Percentiles rank a stretch among this genome's conserved stretches.
Conservation (phyloP, 108 stramenopile species). For the Cyclotella kingstonii region DNA sequence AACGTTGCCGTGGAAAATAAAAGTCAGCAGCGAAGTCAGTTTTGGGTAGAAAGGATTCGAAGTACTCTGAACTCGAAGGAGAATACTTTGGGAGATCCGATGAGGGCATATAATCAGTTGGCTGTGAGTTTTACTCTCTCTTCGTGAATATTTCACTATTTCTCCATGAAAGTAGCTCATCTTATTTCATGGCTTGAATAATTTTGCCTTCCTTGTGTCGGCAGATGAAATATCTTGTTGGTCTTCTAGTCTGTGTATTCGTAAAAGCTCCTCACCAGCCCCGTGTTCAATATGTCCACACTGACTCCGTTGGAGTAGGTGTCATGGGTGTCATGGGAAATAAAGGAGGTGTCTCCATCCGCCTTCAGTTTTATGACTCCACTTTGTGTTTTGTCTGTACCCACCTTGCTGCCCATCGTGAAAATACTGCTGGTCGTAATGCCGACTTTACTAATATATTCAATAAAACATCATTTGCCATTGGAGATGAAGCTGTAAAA, state of each 20-base stretch:
- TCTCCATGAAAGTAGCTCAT: neutral
- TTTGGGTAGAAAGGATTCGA: slow-evolving; percentile 85
- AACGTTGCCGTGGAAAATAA: slow-evolving; percentile 97
- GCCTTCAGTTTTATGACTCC: slow-evolving; percentile 89
- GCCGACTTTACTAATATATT: slow-evolving; percentile 90
- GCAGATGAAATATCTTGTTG: slow-evolving; percentile 81
- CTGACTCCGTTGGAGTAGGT: slow-evolving; percentile 89
- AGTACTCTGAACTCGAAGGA: slow-evolving; percentile 68
- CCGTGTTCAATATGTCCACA: slow-evolving; percentile 64
- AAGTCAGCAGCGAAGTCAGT: slow-evolving; percentile 78
- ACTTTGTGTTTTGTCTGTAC: slow-evolving; percentile 92
- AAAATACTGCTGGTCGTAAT: slow-evolving; percentile 94
- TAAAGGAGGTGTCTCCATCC: slow-evolving; percentile 94
- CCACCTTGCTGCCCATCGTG: slow-evolving; percentile 98
- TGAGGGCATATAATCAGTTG: slow-evolving; percentile 59
- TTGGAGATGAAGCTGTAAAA: slow-evolving; percentile 82
- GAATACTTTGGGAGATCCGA: slow-evolving; percentile 56
- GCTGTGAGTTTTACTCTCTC: slow-evolving; percentile 18
- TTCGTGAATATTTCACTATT: neutral
- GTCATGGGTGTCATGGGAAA: slow-evolving; percentile 99
- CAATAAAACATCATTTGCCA: slow-evolving; percentile 78
- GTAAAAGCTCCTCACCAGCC: slow-evolving; percentile 72
- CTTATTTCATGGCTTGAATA: slow-evolving; percentile 41
- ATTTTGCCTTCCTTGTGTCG: slow-evolving; percentile 2
- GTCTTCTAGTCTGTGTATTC: slow-evolving; percentile 91